Evolutionary conservation across 2,329 filamentous ascomycete species (phyloP).

Genomic region (Epicoccum nigrum): DNA sequence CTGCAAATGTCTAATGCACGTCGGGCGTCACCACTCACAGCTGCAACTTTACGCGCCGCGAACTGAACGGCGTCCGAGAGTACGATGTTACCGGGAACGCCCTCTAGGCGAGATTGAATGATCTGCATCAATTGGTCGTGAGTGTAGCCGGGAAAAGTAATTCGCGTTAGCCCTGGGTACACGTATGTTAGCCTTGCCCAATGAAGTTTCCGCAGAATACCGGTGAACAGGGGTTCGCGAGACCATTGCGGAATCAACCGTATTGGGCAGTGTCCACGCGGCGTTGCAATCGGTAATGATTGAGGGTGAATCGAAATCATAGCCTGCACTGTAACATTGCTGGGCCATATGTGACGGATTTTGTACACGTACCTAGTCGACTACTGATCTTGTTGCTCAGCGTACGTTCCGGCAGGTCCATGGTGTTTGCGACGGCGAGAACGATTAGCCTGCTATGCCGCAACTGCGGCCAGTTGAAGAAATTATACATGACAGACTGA

Average conservation of each 20-base stretch:
- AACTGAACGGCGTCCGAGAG: constrained; percentile 95
- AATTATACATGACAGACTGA: constrained; percentile 99
- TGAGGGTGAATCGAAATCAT: constrained; percentile 12
- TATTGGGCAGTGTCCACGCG: constrained; percentile 25
- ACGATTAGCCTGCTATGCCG: constrained; percentile 93
- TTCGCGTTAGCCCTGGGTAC: constrained; percentile 74
- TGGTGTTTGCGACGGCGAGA: constrained; percentile 96
- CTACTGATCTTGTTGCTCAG: constrained; percentile 98
- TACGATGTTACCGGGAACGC: constrained; percentile 86
- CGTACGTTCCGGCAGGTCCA: constrained; percentile 95
- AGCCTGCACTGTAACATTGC: constrained; percentile 12
- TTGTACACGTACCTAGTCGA: constrained; percentile 56
- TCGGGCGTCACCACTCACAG: constrained; percentile 91
- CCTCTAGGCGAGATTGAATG: constrained; percentile 89
- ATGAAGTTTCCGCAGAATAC: constrained; percentile 17
- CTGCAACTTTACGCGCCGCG: constrained; percentile 93
- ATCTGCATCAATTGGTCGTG: constrained; percentile 98
- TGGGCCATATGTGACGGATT: constrained; percentile 8
- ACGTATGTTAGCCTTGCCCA: constrained; percentile 40
- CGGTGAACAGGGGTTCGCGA: constrained; percentile 22
- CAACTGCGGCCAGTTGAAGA: constrained; percentile 98
- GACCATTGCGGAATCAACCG: constrained; percentile 24
- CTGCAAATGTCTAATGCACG: constrained; percentile 94
- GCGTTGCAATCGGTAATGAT: constrained; percentile 24
- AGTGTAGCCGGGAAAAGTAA: constrained; percentile 96